Base-by-base conservation (phyloP, 345 rosid genomes). In the Euphorbia peplus region DNA sequence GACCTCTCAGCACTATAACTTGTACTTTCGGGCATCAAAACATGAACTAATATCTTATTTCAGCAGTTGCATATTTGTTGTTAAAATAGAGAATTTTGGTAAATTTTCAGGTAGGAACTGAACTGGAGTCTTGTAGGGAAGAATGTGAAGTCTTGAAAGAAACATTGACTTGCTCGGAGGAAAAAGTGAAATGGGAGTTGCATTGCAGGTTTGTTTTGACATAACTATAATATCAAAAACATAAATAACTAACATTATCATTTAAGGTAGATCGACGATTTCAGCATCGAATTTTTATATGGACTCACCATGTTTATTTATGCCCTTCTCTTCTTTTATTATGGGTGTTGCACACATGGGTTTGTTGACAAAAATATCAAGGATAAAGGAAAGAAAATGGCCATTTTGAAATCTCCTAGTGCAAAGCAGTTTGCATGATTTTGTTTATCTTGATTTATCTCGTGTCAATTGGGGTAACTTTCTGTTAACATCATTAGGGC, bases 81-180 rank as follows among this genome's bases (percentile, higher is more conserved):
- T 8, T 56, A 73, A 59, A 67, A 53, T 18, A n/a, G 29, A 19
- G 59, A 28, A 37, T 39, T 22, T 8, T 67, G 24, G 61, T 67
- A 25, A 30, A 74, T 60, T 76, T 41, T 73, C 70, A 92, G 98
- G 86, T 60, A 66, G 84, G 70, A 75, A 79, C 69, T 50, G 84
- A 88, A 70, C 82, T 92, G 32, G 80, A 85, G 70, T 80, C 75
- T 66, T 87, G 79, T 67, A 78, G 72, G 78, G 78, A 81, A 73
- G 91, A 87, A 75, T 88, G 88, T 69, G 28, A 75, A 13, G 67
- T 53, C 25, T 83, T 92, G 44, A 71, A 71, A 60, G 90, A 86
- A 75, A 74, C 52, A 71, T 71, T 90, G 63, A 24, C 74, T 42
- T 64, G 66, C 63, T 73, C 51, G 8, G 88, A 85, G 74, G 87